Percentiles rank a stretch among this genome's conserved stretches.
These are phyloP conservation scores for Yamadazyma sp. DNA, from an alignment of 805 yeast genomes.

Conservation along the genomic window DNA sequence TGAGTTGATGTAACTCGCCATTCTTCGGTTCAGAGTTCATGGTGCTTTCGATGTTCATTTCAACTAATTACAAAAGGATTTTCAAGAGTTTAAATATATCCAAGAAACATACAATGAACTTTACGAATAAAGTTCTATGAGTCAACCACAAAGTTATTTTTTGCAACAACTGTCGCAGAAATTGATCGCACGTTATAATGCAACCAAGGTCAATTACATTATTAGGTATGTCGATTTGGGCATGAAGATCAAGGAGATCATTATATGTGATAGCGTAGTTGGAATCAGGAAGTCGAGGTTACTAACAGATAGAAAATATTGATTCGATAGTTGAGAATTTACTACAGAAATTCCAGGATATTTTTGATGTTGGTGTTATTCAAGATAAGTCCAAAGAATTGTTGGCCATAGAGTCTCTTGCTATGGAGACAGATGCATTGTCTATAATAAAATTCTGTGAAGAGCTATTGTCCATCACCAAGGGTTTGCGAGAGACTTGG, in stretches of 20 bases:
- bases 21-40: too few species aligned
- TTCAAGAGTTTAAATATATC: too few species aligned
- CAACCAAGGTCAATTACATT: conserved; percentile 36
- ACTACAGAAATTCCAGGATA: conserved; percentile 51
- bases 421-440: conserved; percentile 52
- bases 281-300: background rate
- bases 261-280: background rate
- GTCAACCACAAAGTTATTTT: conserved; percentile 2
- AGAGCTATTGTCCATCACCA: conserved; percentile 48
- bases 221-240: conserved; percentile 24
- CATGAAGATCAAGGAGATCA: background rate
- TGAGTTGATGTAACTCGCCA: too few species aligned
- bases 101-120: too few species aligned
- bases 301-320: conserved; percentile 41
- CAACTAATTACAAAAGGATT: too few species aligned
- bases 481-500: conserved; percentile 55
- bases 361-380: conserved; percentile 45
- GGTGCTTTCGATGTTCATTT: too few species aligned
- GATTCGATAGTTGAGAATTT: conserved; percentile 51
- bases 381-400: conserved; percentile 40
- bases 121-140: too few species aligned
- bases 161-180: too few species aligned
- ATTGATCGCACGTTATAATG: too few species aligned
- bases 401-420: conserved; percentile 52
- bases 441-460: conserved; percentile 51